These are phyloP conservation scores for Erodium moschatum DNA, from an alignment of 441 rosid species.

Conservation along the genomic window DNA sequence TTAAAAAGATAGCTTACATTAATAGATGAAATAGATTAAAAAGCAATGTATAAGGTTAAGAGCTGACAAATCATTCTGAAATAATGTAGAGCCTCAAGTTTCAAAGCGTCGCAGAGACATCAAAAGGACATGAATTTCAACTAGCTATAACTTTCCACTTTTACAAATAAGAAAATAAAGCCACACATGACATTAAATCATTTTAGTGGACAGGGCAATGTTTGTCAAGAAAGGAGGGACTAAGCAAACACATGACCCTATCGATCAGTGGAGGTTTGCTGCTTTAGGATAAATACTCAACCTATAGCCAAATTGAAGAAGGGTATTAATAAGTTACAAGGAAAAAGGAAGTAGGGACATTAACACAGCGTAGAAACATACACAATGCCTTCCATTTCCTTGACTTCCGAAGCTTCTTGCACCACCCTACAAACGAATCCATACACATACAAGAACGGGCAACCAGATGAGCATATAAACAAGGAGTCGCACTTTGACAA, in stretches of 20 bases:
- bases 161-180: not conserved
- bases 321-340: not conserved
- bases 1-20: slow-evolving; percentile 4
- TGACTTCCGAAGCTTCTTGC: slow-evolving; percentile 67
- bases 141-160: not conserved
- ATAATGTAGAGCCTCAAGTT: not conserved
- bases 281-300: not conserved
- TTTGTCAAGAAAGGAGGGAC: too few species aligned
- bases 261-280: not conserved
- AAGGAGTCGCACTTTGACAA: not conserved
- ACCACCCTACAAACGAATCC: slow-evolving; percentile 42
- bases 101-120: not conserved
- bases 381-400: slow-evolving; percentile 61
- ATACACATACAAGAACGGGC: not conserved
- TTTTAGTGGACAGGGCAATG: not conserved
- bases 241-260: too few species aligned
- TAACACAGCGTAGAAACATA: slow-evolving; percentile 26
- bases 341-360: not conserved
- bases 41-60: not conserved
- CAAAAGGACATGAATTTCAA: slow-evolving; percentile 5
- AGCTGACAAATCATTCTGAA: not conserved
- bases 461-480: not conserved
- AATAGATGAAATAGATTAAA: not conserved
- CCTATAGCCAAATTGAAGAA: not conserved
- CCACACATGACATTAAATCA: not conserved